Conservation (phyloP, 306 rosid genomes). For the Trifolium subterraneum region DNA sequence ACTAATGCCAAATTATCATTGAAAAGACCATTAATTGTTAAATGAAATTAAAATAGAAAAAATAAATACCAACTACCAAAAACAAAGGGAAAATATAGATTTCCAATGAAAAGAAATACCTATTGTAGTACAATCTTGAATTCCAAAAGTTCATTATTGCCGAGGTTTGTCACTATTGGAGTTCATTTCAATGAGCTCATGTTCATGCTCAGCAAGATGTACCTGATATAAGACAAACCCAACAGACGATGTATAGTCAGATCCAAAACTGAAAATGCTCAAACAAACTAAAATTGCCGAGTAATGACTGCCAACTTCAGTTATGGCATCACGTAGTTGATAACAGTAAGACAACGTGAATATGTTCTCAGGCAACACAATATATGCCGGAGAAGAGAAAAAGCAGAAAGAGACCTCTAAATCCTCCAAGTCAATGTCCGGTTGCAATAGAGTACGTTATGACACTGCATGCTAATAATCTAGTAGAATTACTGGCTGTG, state of each 20-base stretch:
- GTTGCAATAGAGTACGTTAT: constrained; percentile 70
- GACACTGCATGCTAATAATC: too few relatives aligned
- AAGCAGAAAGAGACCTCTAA: constrained; percentile 72
- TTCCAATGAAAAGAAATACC: constrained; percentile 54
- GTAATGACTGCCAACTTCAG: constrained; percentile 33
- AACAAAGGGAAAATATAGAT: neutral
- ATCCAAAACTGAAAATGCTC: constrained; percentile 41
- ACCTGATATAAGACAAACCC: constrained; percentile 54
- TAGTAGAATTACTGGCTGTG: neutral
- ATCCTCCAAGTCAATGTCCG: constrained; percentile 81
- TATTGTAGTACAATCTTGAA: constrained; percentile 94
- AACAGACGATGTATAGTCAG: constrained; percentile 39
- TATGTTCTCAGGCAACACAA: too few relatives aligned
- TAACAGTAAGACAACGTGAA: constrained; percentile 38
- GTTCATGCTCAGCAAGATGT: constrained; percentile 96
- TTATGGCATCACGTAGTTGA: constrained; percentile 25
- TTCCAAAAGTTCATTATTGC: constrained; percentile 91
- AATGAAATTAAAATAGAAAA: constrained; percentile 34
- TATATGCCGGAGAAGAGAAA: constrained; percentile 22
- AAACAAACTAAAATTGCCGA: constrained; percentile 22
- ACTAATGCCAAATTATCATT: constrained; percentile 27
- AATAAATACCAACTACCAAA: constrained; percentile 28
- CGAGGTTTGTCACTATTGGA: constrained; percentile 87
- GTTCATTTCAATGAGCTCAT: constrained; percentile 90
- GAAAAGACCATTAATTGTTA: constrained; percentile 17